phyloP scores from a whole-genome alignment of 148 eudicot genomes.

The Suaeda aralocaspica region DNA sequence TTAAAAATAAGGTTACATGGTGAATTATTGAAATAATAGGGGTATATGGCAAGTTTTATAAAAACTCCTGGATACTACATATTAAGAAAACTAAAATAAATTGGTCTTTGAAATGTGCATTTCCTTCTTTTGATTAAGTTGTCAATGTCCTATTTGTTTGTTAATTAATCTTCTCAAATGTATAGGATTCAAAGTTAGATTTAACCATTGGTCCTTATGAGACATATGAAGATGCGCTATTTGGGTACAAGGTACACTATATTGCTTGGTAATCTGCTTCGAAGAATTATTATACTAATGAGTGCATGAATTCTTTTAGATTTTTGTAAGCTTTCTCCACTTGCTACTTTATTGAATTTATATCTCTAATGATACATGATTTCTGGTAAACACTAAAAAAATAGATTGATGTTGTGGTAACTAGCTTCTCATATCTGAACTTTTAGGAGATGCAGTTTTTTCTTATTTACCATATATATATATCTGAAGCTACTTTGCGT shows the following conservation, averaged over 20 bases:
- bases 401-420: neutral
- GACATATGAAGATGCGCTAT: conserved; percentile 65
- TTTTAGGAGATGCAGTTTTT: neutral
- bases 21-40: too few species aligned
- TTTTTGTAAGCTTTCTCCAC: neutral
- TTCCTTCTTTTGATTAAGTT: neutral
- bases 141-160: neutral
- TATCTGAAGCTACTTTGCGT: neutral
- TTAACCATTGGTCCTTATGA: conserved; percentile 70
- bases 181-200: conserved; percentile 73
- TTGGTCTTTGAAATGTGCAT: neutral
- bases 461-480: neutral
- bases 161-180: neutral
- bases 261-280: neutral
- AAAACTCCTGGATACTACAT: too few species aligned
- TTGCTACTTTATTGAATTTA: too few species aligned
- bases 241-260: conserved; percentile 83
- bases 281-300: neutral
- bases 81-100: too few species aligned
- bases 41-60: too few species aligned
- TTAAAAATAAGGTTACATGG: too few species aligned
- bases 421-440: neutral
- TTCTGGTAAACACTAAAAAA: too few species aligned
- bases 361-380: too few species aligned
- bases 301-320: neutral